A percentile compares a stretch with the other conserved stretches of the same genome.
Conservation (phyloP, 495 filamentous ascomycete species). For the Friedmanniomyces endolithicus region DNA sequence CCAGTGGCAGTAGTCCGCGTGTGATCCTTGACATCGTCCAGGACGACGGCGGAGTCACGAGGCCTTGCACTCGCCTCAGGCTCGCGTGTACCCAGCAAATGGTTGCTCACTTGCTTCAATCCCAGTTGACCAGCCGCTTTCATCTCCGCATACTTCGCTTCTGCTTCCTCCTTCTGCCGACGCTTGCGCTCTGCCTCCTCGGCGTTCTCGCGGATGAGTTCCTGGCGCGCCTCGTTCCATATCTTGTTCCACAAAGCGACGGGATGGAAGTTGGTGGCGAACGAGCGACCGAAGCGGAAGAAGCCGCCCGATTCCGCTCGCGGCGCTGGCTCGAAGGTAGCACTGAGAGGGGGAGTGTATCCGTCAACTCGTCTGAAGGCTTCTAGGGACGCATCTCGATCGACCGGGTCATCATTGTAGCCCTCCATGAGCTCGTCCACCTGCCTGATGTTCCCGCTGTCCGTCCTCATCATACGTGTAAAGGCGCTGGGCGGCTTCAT, state of each 20-base stretch:
- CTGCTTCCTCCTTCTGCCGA: slow-evolving; percentile 28
- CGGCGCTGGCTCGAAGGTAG: background rate
- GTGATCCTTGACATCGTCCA: slow-evolving; percentile 16
- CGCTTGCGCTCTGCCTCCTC: slow-evolving; percentile 27
- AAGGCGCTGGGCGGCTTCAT: slow-evolving; percentile 24
- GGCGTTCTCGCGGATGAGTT: slow-evolving; percentile 8
- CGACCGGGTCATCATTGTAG: slow-evolving; percentile 10
- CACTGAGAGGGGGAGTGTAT: background rate
- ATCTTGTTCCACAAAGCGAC: slow-evolving; percentile 20
- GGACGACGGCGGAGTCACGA: slow-evolving; percentile 3
- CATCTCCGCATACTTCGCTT: slow-evolving; percentile 46
- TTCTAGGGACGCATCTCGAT: background rate
- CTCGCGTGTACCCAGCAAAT: background rate
- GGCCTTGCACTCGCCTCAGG: background rate
- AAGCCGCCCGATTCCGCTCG: slow-evolving; percentile 4
- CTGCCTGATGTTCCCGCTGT: slow-evolving; percentile 14
- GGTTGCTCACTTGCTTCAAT: slow-evolving; percentile 17
- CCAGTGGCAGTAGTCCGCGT: background rate
- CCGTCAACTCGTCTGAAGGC: background rate
- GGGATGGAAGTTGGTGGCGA: slow-evolving; percentile 20
- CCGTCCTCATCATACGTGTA: slow-evolving; percentile 14
- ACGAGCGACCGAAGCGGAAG: slow-evolving; percentile 20
- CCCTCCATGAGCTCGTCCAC: slow-evolving; percentile 26
- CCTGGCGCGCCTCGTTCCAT: slow-evolving; percentile 19
- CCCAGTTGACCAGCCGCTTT: slow-evolving; percentile 47